A percentile compares a stretch with the other conserved stretches of the same genome.
phyloP scores from a whole-genome alignment of 768 basidiomycete genomes.

The Dacryopinax spathularia region DNA sequence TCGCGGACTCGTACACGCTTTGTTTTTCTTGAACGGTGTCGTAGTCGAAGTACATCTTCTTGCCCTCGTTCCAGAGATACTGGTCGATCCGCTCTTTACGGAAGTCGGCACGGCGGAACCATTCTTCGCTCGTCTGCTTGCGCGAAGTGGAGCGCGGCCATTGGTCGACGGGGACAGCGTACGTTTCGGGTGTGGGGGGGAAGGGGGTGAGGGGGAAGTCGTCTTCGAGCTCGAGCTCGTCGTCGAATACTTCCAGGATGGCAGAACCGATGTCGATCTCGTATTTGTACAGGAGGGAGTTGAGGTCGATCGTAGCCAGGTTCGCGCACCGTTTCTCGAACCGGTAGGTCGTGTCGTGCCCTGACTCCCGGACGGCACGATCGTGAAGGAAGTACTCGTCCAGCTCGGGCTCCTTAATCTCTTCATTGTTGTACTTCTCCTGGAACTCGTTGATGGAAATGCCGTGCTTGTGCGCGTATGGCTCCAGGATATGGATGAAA shows the following conservation, averaged over 20 bases:
- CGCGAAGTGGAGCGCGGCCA: conserved; percentile 46
- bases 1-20: conserved; percentile 93
- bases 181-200: conserved; percentile 64
- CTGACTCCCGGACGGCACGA: conserved; percentile 88
- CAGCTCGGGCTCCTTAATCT: conserved; percentile 68
- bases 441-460: conserved; percentile 91
- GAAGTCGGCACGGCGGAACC: conserved; percentile 81
- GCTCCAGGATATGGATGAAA: conserved; percentile 94
- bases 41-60: conserved; percentile 90
- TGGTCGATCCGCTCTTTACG: conserved; percentile 78
- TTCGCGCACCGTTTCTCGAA: conserved; percentile 97
- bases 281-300: conserved; percentile 94
- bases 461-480: conserved; percentile 82
- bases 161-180: conserved; percentile 36
- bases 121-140: conserved; percentile 67
- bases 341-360: conserved; percentile 91
- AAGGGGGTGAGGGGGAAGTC: conserved; percentile 85
- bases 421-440: conserved; percentile 82
- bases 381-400: conserved; percentile 98
- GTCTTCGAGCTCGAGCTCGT: conserved; percentile 80
- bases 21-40: conserved; percentile 85
- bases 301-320: conserved; percentile 89
- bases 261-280: conserved; percentile 98
- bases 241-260: conserved; percentile 88
- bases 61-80: conserved; percentile 92